Evolutionary conservation across 495 filamentous ascomycete species (phyloP).

Genomic region (Daldinia concentrica): DNA sequence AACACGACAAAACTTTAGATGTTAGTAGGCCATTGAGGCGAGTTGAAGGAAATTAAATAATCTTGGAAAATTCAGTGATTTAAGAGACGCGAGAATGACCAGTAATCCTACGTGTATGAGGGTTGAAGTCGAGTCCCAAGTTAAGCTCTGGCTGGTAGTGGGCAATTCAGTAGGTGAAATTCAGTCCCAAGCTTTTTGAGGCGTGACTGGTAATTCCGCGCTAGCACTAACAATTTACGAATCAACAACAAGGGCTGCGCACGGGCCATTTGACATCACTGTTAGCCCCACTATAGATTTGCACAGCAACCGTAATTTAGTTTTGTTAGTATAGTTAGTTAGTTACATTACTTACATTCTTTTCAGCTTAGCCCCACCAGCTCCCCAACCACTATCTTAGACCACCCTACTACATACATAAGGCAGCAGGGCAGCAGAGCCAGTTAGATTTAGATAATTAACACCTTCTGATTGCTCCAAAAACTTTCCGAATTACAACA

Average conservation of each 20-base stretch:
- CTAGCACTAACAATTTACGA: constrained; percentile 43
- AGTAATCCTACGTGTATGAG: constrained; percentile 18
- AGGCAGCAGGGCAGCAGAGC: neutral
- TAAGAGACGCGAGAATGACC: constrained; percentile 37
- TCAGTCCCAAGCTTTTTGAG: constrained; percentile 20
- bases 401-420: too few relatives aligned
- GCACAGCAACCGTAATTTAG: constrained; percentile 36
- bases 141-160: constrained; percentile 23
- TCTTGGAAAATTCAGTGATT: constrained; percentile 18
- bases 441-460: neutral
- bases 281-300: constrained; percentile 32
- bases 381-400: constrained; percentile 1
- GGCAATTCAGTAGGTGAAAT: constrained; percentile 11
- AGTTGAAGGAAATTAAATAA: constrained; percentile 13
- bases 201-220: constrained; percentile 18
- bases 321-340: neutral
- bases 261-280: constrained; percentile 41
- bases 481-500: constrained; percentile 27
- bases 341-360: neutral
- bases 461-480: neutral
- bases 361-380: constrained; percentile 1
- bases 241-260: constrained; percentile 41
- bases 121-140: constrained; percentile 16
- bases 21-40: constrained; percentile 39
- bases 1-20: constrained; percentile 32